A percentile compares a stretch with the other conserved stretches of the same genome.
phyloP scores from a whole-genome alignment of 768 basidiomycete species.

The Kwoniella mangroviensis region DNA sequence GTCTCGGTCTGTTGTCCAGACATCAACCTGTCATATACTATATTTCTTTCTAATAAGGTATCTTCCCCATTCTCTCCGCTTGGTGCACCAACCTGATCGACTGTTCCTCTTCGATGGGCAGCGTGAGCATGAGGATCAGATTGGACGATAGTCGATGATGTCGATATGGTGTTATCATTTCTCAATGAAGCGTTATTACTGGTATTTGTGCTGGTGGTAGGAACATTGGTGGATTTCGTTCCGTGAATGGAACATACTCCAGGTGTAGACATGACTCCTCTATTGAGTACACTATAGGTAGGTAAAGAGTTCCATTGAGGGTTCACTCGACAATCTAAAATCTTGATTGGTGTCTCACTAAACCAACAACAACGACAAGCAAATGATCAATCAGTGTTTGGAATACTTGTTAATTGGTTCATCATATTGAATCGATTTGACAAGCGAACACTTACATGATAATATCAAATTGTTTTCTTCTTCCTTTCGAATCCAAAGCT shows the following conservation, averaged over 20 bases:
- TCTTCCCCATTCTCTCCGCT: conserved; percentile 36
- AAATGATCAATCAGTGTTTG: no score
- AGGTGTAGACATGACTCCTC: conserved; percentile 25
- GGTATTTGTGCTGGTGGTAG: no score
- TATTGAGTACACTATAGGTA: conserved; percentile 63
- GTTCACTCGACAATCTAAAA: conserved; percentile 85
- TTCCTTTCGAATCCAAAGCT: conserved; percentile 69
- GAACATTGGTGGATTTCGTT: background rate
- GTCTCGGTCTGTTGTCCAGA: conserved; percentile 78
- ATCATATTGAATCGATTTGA: background rate
- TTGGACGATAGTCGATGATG: background rate
- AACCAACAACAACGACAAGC: background rate
- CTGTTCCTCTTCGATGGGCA: conserved; percentile 12
- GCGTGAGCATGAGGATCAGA: background rate
- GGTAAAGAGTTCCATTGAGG: conserved; percentile 80
- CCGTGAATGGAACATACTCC: conserved; percentile 56
- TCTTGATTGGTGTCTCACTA: conserved; percentile 72
- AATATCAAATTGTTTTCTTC: conserved; percentile 82
- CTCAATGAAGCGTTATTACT: background rate
- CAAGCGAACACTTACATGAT: conserved; percentile 61
- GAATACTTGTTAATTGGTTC: no score
- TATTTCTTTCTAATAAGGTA: conserved; percentile 57
- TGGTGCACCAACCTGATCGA: conserved; percentile 5
- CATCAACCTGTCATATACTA: conserved; percentile 77
- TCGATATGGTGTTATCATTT: conserved; percentile 5